These are phyloP conservation scores for Penicillium lagena DNA, from an alignment of 495 filamentous ascomycete genomes.

Conservation along the genomic window DNA sequence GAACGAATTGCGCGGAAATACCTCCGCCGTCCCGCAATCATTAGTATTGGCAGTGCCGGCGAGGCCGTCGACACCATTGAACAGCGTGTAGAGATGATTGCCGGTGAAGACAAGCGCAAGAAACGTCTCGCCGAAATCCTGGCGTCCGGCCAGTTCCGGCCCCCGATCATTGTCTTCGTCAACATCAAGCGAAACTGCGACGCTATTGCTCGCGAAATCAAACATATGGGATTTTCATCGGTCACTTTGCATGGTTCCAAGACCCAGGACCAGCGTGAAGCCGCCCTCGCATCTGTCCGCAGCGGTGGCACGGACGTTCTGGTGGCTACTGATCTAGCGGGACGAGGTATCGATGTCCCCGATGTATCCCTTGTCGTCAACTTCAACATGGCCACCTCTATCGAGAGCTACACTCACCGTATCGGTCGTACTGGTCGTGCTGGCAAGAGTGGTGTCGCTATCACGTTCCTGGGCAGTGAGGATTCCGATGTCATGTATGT, in stretches of 20 bases:
- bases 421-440: constrained; percentile 97
- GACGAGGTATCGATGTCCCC: constrained; percentile 95
- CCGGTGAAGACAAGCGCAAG: constrained; percentile 95
- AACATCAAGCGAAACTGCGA: constrained; percentile 99
- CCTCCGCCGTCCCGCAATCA: constrained; percentile 85
- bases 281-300: constrained; percentile 80
- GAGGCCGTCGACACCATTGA: constrained; percentile 99
- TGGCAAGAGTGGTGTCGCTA: constrained; percentile 93
- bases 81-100: constrained; percentile 89
- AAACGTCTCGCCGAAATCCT: constrained; percentile 92
- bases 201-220: constrained; percentile 90
- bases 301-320: constrained; percentile 75
- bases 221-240: constrained; percentile 83
- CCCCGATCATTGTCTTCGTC: constrained; percentile 98
- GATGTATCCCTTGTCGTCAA: constrained; percentile 94
- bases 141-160: constrained; percentile 72
- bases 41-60: constrained; percentile 89
- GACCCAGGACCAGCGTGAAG: constrained; percentile 96
- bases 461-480: constrained; percentile 93
- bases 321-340: constrained; percentile 96
- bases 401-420: constrained; percentile 96
- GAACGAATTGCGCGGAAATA: constrained; percentile 97
- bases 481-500: constrained; percentile 87
- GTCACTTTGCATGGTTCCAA: constrained; percentile 94
- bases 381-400: constrained; percentile 96